Conservation (phyloP, 1,284 basidiomycete genomes). For the Melampsora americana region DNA sequence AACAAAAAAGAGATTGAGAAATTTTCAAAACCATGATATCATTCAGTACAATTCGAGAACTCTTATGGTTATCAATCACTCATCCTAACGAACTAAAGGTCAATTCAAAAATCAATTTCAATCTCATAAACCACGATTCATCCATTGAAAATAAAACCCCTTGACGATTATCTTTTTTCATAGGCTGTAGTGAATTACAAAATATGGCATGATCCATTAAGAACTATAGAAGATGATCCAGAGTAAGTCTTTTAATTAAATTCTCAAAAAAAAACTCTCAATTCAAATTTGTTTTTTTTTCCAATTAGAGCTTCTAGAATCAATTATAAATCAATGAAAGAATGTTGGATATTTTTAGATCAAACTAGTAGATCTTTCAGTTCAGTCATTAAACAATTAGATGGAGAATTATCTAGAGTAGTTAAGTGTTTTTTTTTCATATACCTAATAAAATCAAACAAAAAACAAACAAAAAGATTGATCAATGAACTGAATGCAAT, state of each 20-base stretch:
- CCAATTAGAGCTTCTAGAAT: slow-evolving; percentile 48
- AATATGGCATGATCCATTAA: slow-evolving; percentile 37
- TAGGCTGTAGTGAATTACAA: slow-evolving; percentile 35
- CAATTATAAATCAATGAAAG: slow-evolving; percentile 65
- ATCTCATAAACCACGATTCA: neutral
- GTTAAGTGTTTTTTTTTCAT: slow-evolving; percentile 60
- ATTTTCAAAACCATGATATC: neutral
- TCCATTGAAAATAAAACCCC: neutral
- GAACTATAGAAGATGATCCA: slow-evolving; percentile 23
- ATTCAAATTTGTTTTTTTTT: neutral
- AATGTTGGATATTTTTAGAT: slow-evolving; percentile 88
- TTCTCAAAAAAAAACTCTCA: too few relatives aligned
- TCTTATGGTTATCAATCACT: slow-evolving; percentile 6
- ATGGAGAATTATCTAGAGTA: slow-evolving; percentile 86
- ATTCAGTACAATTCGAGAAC: neutral
- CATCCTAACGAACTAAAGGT: slow-evolving; percentile 41
- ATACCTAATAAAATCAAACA: slow-evolving; percentile 20
- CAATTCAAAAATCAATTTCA: neutral
- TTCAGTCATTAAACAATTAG: slow-evolving; percentile 92
- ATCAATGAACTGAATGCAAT: neutral
- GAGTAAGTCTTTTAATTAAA: slow-evolving; percentile 14
- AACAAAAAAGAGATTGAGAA: too few relatives aligned
- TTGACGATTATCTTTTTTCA: neutral
- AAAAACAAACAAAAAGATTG: neutral
- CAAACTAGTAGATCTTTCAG: slow-evolving; percentile 84